These are phyloP conservation scores for Yueomyces sp. DNA, from an alignment of 805 yeast genomes.

Conservation along the genomic window DNA sequence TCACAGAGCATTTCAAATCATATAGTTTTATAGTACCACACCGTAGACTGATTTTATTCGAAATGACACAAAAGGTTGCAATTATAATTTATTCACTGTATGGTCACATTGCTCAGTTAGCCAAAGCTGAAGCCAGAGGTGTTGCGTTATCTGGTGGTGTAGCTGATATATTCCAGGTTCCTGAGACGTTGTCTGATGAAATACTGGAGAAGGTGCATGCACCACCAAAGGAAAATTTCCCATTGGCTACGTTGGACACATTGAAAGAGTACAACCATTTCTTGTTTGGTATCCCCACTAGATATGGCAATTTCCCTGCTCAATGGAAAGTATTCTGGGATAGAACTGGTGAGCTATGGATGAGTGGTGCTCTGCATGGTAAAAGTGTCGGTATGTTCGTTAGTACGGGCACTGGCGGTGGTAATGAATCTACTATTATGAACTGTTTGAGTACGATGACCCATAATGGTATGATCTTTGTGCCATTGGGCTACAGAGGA, in stretches of 20 bases:
- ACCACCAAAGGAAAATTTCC: slow-evolving; percentile 48
- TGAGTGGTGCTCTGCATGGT: slow-evolving; percentile 53
- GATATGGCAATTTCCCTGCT: slow-evolving; percentile 72
- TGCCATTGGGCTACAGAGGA: slow-evolving; percentile 64
- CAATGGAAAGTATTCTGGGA: slow-evolving; percentile 72
- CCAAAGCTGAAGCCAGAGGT: slow-evolving; percentile 58
- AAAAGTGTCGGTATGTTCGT: slow-evolving; percentile 65
- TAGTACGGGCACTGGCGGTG: slow-evolving; percentile 74
- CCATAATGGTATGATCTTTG: slow-evolving; percentile 71
- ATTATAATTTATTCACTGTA: slow-evolving; percentile 71
- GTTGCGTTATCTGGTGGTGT: slow-evolving; percentile 54
- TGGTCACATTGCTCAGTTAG: slow-evolving; percentile 62
- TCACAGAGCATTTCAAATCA: too few relatives aligned
- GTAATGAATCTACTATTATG: slow-evolving; percentile 61
- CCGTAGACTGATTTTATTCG: too few relatives aligned
- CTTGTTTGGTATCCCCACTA: slow-evolving; percentile 76
- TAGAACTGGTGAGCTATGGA: slow-evolving; percentile 71
- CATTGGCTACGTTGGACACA: slow-evolving; percentile 48
- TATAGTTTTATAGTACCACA: too few relatives aligned
- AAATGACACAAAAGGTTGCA: slow-evolving; percentile 34
- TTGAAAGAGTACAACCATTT: slow-evolving; percentile 62
- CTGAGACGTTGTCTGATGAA: slow-evolving; percentile 60
- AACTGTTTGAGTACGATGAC: slow-evolving; percentile 50
- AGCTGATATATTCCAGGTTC: slow-evolving; percentile 66
- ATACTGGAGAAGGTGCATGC: slow-evolving; percentile 49